Conservation (phyloP, 495 filamentous ascomycete genomes). For the Xylaria sp. region DNA sequence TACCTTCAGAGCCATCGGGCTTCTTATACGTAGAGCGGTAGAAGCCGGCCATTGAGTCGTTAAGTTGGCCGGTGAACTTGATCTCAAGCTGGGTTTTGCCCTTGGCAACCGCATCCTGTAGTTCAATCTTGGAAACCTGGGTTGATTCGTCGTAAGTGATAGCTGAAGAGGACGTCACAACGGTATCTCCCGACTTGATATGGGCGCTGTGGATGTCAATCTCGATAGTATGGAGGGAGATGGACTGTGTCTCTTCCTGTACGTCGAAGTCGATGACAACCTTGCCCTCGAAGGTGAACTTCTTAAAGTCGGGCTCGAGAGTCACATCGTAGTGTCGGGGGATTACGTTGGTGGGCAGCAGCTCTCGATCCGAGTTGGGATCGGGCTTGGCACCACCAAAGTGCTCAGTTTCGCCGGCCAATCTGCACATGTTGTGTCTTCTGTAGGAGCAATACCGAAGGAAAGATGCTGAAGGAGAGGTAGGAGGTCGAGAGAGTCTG, state of each 20-base stretch:
- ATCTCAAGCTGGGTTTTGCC: slow-evolving; percentile 71
- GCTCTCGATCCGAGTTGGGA: slow-evolving; percentile 56
- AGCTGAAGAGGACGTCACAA: slow-evolving; percentile 58
- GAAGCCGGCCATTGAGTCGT: slow-evolving; percentile 85
- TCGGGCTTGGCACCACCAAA: slow-evolving; percentile 54
- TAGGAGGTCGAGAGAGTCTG: slow-evolving; percentile 30
- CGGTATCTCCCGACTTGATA: slow-evolving; percentile 61
- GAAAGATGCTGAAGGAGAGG: slow-evolving; percentile 35
- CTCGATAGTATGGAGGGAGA: slow-evolving; percentile 87
- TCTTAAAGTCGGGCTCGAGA: slow-evolving; percentile 74
- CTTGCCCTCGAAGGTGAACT: slow-evolving; percentile 72
- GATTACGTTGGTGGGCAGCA: slow-evolving; percentile 68
- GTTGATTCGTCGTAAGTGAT: slow-evolving; percentile 66
- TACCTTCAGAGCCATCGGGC: slow-evolving; percentile 64
- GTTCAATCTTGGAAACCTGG: slow-evolving; percentile 69
- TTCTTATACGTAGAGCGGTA: slow-evolving; percentile 79
- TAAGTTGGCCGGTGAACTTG: slow-evolving; percentile 71
- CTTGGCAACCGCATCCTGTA: slow-evolving; percentile 64
- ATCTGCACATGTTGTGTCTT: slow-evolving; percentile 63
- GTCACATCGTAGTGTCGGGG: slow-evolving; percentile 75
- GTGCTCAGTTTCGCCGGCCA: slow-evolving; percentile 51
- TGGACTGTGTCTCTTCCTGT: slow-evolving; percentile 80
- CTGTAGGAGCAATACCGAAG: slow-evolving; percentile 60
- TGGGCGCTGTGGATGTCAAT: slow-evolving; percentile 81
- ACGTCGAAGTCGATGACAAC: slow-evolving; percentile 82